Evolutionary conservation across 2,329 filamentous ascomycete genomes (phyloP), one percentile per base, ranked within the genome.

Genomic region (Zymoseptoria passerinii): DNA sequence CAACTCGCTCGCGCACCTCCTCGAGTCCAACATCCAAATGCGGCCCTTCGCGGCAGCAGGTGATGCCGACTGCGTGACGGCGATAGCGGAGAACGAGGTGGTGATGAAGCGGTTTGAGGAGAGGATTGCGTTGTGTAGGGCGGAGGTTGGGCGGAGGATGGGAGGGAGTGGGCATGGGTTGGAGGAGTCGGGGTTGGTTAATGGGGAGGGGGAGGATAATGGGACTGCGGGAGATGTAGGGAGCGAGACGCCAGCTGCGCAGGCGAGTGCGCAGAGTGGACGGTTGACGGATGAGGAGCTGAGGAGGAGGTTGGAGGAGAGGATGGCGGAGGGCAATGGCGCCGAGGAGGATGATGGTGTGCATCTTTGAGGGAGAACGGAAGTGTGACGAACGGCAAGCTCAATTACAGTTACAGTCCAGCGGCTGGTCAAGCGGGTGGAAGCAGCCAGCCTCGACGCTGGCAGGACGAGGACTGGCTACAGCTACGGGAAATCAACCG

Each of bases 1-100:
- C 71, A 91, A 90, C 80, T 83, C 80, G 66, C 86, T 91, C 69
- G 80, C 81, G 23, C 87, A 92, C 73, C 83, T 92, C 27, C 81
- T 86, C 67, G 84, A 85, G 72, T 88, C 85, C 63, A 92, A 91
- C 75, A 80, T 81, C 63, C 83, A 91, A 71, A 84, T 91, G 59
- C 78, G 80, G 57, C 86, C 87, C 35, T 90, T 83, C 66, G 85
- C 86, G 57, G 79, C 84, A 52, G 74, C 77, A 23, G 80, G 84
- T 16, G 88, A 92, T 56, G 60, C 62, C 27, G 87, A 89, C 71
- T 92, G 88, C 76, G 75, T 83, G 64, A 87, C 90, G 58, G 88
- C 88, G 59, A 88, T 91, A 69, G 72, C 75, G 58, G 88, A 92
- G 74, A 91, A 91, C 73, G 80, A 85, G 66, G 72, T 70, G 19